Conservation (phyloP, 306 rosid genomes). For the Cercis canadensis region DNA sequence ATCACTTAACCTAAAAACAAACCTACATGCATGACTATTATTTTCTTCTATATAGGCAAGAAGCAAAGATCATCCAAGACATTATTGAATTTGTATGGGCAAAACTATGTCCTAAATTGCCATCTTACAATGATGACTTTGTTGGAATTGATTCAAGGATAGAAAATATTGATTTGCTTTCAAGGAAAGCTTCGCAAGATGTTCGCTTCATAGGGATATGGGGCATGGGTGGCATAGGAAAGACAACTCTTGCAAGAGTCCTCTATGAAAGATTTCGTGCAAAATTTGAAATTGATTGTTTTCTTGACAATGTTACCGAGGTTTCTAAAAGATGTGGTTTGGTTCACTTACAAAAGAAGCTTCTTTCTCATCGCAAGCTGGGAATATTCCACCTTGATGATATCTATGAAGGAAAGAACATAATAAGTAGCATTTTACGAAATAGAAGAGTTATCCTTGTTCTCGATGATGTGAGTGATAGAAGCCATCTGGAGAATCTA, state of each 20-base stretch:
- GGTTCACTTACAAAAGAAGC: background rate
- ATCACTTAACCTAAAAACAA: no score
- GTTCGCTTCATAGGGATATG: background rate
- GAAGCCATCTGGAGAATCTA: background rate
- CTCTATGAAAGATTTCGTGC: background rate
- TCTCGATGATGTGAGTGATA: slow-evolving; percentile 19
- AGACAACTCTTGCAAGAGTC: background rate
- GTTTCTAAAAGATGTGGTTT: background rate
- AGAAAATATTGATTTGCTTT: background rate
- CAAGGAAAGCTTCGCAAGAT: background rate
- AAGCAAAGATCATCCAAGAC: no score
- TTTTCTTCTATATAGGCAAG: no score
- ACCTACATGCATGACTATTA: no score
- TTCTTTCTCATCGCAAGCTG: background rate
- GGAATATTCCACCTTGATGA: background rate
- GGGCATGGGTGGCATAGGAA: background rate
- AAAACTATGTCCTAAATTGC: no score
- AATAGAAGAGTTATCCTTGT: background rate
- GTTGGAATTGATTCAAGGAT: background rate
- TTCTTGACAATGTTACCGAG: background rate
- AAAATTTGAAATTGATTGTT: background rate
- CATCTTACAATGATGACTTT: background rate
- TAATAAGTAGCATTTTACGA: background rate
- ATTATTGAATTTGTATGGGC: no score
- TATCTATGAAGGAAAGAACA: background rate